phyloP scores from a whole-genome alignment of 2,329 filamentous ascomycete species.

The Fusarium veterinarium region DNA sequence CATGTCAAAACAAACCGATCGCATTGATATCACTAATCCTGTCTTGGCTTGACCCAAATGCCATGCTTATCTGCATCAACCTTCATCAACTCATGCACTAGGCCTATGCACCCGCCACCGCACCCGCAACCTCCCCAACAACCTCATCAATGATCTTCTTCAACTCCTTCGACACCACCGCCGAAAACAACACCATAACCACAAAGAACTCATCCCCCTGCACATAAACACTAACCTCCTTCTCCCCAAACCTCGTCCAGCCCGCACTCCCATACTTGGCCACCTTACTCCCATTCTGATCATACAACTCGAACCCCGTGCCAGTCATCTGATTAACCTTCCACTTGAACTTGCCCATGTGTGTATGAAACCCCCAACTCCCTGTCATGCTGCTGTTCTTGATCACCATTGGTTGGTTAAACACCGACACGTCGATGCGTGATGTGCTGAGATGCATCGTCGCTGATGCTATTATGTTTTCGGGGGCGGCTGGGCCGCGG shows the following conservation, averaged over 20 bases:
- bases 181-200: slow-evolving; percentile 38
- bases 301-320: slow-evolving; percentile 28
- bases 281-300: slow-evolving; percentile 27
- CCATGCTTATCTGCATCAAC: neutral
- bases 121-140: slow-evolving; percentile 5
- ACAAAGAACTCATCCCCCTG: slow-evolving; percentile 39
- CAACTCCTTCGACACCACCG: slow-evolving; percentile 23
- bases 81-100: too few relatives aligned
- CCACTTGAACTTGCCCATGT: slow-evolving; percentile 45
- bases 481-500: slow-evolving; percentile 22
- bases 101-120: slow-evolving; percentile 1
- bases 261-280: slow-evolving; percentile 38
- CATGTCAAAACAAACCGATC: too few relatives aligned
- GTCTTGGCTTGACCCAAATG: neutral
- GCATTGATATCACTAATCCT: neutral
- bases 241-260: slow-evolving; percentile 20
- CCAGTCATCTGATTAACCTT: slow-evolving; percentile 37
- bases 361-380: slow-evolving; percentile 29
- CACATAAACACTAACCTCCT: slow-evolving; percentile 35
- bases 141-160: slow-evolving; percentile 19
- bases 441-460: slow-evolving; percentile 32
- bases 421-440: slow-evolving; percentile 32
- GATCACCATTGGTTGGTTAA: slow-evolving; percentile 35
- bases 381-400: slow-evolving; percentile 28
- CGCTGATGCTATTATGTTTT: slow-evolving; percentile 33